Evolutionary conservation across 768 basidiomycete species (phyloP).

Genomic region (Tricholoma bakamatsutake): DNA sequence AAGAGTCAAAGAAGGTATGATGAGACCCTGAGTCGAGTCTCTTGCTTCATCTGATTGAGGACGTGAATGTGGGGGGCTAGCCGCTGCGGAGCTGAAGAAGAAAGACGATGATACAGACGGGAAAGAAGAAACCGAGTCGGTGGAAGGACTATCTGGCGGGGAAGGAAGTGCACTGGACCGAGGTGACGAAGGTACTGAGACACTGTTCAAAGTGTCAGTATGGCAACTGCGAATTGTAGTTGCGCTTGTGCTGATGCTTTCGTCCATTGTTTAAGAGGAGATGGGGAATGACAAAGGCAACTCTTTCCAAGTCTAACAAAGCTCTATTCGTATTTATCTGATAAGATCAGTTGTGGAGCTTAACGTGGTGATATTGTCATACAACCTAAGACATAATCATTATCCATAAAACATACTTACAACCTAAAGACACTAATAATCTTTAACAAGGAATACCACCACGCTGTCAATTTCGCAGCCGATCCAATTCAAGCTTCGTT

Average conservation of each 20-base stretch:
- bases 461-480: neutral
- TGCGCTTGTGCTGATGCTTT: constrained; percentile 31
- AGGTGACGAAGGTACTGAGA: constrained; percentile 42
- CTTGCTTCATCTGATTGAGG: constrained; percentile 32
- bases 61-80: constrained; percentile 53
- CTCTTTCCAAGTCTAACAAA: too few relatives aligned
- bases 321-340: too few relatives aligned
- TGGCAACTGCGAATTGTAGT: constrained; percentile 33
- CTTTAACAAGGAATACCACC: too few relatives aligned
- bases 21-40: constrained; percentile 46
- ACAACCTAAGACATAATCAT: too few relatives aligned
- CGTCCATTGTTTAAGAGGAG: constrained; percentile 22
- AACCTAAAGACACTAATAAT: too few relatives aligned
- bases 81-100: constrained; percentile 72
- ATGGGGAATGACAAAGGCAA: too few relatives aligned
- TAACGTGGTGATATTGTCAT: too few relatives aligned
- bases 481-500: neutral
- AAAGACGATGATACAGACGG: constrained; percentile 71
- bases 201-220: constrained; percentile 9
- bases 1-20: constrained; percentile 64
- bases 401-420: too few relatives aligned
- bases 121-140: constrained; percentile 61
- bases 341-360: too few relatives aligned
- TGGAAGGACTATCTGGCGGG: constrained; percentile 55
- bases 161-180: constrained; percentile 47